Conservation (phyloP, 805 yeast genomes). For the Kodamaea laetipori region DNA sequence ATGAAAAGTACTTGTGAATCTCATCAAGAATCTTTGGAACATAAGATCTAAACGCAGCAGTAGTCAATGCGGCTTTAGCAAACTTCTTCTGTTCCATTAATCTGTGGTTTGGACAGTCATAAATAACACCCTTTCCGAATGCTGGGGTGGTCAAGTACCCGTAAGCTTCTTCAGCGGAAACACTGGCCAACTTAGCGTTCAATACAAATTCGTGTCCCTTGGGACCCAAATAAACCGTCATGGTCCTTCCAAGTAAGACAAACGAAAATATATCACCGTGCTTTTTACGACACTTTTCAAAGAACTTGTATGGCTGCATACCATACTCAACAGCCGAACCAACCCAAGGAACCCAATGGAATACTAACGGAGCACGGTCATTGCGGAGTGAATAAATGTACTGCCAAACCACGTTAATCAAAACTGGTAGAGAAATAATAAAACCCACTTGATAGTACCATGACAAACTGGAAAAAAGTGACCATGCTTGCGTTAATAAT, state of each 20-base stretch:
- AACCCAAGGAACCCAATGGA: conserved; percentile 92
- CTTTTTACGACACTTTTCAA: conserved; percentile 71
- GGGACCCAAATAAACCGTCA: conserved; percentile 97
- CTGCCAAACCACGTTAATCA: conserved; percentile 68
- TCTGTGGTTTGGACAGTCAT: conserved; percentile 90
- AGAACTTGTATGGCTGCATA: conserved; percentile 91
- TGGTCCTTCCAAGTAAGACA: conserved; percentile 80
- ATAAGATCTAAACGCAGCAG: conserved; percentile 76
- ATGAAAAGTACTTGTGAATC: conserved; percentile 60
- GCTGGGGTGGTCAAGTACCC: conserved; percentile 94
- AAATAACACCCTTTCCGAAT: conserved; percentile 94
- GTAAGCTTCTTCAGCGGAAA: conserved; percentile 95
- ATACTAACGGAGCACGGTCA: conserved; percentile 86
- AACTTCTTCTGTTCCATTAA: conserved; percentile 98
- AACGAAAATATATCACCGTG: conserved; percentile 94
- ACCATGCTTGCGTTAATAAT: not conserved
- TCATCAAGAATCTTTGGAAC: conserved; percentile 88
- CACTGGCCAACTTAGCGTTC: conserved; percentile 85
- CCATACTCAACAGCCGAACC: conserved; percentile 91
- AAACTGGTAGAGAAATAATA: conserved; percentile 23
- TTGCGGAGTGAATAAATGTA: conserved; percentile 62
- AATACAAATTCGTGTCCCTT: conserved; percentile 96
- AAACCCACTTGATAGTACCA: not conserved
- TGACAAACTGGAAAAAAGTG: not conserved
- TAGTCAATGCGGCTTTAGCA: conserved; percentile 84